Evolutionary conservation across 2,329 filamentous ascomycete species (phyloP).

Genomic region (Pseudonectria buxi): DNA sequence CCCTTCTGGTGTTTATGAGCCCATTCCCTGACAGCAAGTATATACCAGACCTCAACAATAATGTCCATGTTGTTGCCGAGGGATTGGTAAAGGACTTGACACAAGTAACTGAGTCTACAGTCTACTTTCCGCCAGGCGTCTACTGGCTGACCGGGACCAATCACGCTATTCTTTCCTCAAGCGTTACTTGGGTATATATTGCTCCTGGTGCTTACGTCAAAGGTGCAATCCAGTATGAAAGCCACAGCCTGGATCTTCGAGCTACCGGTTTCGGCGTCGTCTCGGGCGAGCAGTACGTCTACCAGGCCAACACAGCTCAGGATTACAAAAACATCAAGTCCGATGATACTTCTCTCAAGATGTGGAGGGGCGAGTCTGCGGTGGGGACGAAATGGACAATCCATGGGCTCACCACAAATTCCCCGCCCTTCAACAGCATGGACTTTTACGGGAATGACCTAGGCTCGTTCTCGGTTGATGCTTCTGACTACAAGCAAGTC

Average conservation of each 20-base stretch:
- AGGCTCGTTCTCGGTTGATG: slow-evolving; percentile 11
- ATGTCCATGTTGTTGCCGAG: slow-evolving; percentile 5
- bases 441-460: slow-evolving; percentile 19
- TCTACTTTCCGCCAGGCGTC: slow-evolving; percentile 25
- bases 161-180: slow-evolving; percentile 11
- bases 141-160: slow-evolving; percentile 23
- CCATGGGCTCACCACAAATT: slow-evolving; percentile 25
- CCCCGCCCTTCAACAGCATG: slow-evolving; percentile 32
- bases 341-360: slow-evolving; percentile 22
- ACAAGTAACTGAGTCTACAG: slow-evolving; percentile 12
- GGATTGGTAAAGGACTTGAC: slow-evolving; percentile 6
- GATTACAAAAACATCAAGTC: slow-evolving; percentile 23
- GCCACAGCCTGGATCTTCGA: slow-evolving; percentile 15
- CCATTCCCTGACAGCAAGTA: slow-evolving; percentile 16
- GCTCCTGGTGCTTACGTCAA: slow-evolving; percentile 31
- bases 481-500: slow-evolving; percentile 32
- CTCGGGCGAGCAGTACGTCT: slow-evolving; percentile 32
- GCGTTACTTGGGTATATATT: slow-evolving; percentile 21
- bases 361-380: slow-evolving; percentile 22
- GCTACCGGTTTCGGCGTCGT: slow-evolving; percentile 30
- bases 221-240: slow-evolving; percentile 28
- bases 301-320: slow-evolving; percentile 27
- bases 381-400: slow-evolving; percentile 17
- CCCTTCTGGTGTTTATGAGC: slow-evolving; percentile 27
- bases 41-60: slow-evolving; percentile 5